Conservation (phyloP, 2,329 filamentous ascomycete species). For the Claviceps africana region DNA sequence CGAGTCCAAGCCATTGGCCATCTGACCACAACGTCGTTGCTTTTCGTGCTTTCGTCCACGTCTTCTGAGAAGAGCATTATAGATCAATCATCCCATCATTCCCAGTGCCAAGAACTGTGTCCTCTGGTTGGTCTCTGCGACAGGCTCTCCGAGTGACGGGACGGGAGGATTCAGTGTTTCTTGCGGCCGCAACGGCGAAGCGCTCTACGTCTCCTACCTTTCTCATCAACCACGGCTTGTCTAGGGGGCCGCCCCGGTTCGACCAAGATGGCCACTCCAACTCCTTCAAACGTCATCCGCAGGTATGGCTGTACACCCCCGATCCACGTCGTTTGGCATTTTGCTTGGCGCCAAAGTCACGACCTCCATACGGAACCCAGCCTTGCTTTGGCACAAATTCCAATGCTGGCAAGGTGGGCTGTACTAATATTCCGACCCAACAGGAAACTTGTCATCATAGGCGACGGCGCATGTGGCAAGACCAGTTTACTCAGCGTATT, state of each 20-base stretch:
- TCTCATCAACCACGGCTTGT: background rate
- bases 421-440: background rate
- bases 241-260: background rate
- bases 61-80: background rate
- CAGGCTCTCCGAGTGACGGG: background rate
- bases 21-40: background rate
- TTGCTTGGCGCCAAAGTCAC: background rate
- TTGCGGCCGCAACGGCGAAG: background rate
- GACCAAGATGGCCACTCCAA: slow-evolving; percentile 28
- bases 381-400: background rate
- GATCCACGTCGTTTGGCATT: background rate
- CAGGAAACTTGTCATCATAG: slow-evolving; percentile 94
- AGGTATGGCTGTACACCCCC: slow-evolving; percentile 34
- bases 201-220: background rate
- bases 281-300: slow-evolving; percentile 45
- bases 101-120: background rate
- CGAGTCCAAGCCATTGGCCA: background rate
- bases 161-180: too few relatives aligned
- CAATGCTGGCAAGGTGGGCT: background rate
- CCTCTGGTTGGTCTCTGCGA: background rate
- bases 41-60: background rate
- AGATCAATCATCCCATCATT: background rate
- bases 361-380: background rate
- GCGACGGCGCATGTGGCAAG: slow-evolving; percentile 95
- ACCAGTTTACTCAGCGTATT: slow-evolving; percentile 96